Conservation (phyloP, 1,139 yeast species). For the Scheffersomyces segobiensis region DNA sequence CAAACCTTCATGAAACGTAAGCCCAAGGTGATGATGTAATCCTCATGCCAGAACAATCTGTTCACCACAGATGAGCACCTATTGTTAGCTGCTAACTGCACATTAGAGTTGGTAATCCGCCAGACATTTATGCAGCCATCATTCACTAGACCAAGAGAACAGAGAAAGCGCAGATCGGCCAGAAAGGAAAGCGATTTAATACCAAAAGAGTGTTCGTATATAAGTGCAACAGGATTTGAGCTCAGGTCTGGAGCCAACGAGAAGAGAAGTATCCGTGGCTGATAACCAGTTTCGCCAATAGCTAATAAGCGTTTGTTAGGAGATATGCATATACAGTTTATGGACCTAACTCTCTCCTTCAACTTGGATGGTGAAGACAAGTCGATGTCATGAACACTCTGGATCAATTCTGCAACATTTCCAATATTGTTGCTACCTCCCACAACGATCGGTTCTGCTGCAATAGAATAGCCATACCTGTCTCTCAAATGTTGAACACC, state of each 20-base stretch:
- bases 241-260: constrained; percentile 54
- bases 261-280: constrained; percentile 60
- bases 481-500: constrained; percentile 20
- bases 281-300: constrained; percentile 67
- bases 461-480: constrained; percentile 32
- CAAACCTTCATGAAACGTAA: constrained; percentile 61
- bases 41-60: constrained; percentile 58
- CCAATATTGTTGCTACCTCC: constrained; percentile 13
- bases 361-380: constrained; percentile 30
- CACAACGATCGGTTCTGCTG: constrained; percentile 26
- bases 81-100: constrained; percentile 46
- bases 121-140: constrained; percentile 69
- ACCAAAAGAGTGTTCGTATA: constrained; percentile 67
- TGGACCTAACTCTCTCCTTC: constrained; percentile 51
- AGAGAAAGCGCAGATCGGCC: constrained; percentile 52
- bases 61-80: constrained; percentile 60
- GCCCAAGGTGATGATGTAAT: constrained; percentile 54
- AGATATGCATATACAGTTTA: constrained; percentile 57
- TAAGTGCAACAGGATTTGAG: constrained; percentile 49
- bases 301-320: constrained; percentile 56
- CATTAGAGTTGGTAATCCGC: constrained; percentile 33
- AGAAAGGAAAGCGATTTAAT: constrained; percentile 56
- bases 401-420: neutral
- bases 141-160: constrained; percentile 62
- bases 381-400: constrained; percentile 4